These are phyloP conservation scores for Verbena officinalis DNA, from an alignment of 257 asterid species.

Conservation along the genomic window DNA sequence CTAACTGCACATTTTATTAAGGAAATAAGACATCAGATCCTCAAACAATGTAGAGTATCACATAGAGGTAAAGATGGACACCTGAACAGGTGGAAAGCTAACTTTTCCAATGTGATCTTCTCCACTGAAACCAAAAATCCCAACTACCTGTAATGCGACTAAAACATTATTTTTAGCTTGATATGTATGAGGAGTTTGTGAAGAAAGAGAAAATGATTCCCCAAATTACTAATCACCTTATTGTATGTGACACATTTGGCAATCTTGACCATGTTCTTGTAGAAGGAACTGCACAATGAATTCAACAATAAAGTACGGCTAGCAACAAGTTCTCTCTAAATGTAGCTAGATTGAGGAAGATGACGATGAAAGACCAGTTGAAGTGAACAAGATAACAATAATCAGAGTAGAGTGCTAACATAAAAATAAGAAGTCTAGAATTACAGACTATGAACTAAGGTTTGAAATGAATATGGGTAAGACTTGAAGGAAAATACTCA, in stretches of 20 bases:
- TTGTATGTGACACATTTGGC: constrained; percentile 87
- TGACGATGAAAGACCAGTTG: too few relatives aligned
- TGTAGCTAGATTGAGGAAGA: too few relatives aligned
- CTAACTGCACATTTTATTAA: not conserved
- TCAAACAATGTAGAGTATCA: not conserved
- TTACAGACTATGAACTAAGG: not conserved
- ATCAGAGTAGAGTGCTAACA: too few relatives aligned
- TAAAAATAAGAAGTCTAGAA: too few relatives aligned
- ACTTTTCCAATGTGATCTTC: constrained; percentile 97
- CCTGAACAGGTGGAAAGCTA: constrained; percentile 97
- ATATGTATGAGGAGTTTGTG: constrained; percentile 2
- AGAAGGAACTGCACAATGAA: constrained; percentile 66
- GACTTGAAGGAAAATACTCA: constrained; percentile 37
- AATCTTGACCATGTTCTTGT: constrained; percentile 85
- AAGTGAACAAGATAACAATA: too few relatives aligned
- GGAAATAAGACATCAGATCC: constrained; percentile 10
- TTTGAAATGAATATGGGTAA: not conserved
- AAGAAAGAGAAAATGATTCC: not conserved
- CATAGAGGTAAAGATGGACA: constrained; percentile 26
- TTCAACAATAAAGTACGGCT: not conserved
- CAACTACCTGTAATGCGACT: constrained; percentile 61
- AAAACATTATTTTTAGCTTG: constrained; percentile 19
- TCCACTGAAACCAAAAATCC: constrained; percentile 91
- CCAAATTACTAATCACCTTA: constrained; percentile 52
- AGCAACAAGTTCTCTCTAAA: too few relatives aligned